Evolutionary conservation across 805 yeast species (phyloP), one percentile per base, ranked within the genome.

Genomic region (Saccharomyces mikatae): DNA sequence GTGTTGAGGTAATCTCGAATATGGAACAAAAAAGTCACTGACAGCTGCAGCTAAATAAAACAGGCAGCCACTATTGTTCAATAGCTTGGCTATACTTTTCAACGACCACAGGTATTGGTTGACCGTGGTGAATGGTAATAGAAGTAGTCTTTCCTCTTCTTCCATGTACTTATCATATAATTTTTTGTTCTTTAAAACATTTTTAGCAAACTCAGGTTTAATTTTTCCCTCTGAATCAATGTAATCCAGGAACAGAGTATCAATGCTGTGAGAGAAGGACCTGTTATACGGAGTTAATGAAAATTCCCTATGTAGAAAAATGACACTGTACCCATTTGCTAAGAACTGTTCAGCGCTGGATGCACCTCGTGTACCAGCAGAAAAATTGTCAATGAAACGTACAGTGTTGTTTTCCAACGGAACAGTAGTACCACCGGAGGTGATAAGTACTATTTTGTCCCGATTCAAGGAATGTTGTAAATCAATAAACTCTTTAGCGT

Each of bases 361-460:
- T 3, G 99, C 96, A 54, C 99, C 99, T 70, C 99, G 81, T 0
- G 97, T 94, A 26, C 99, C 99, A 26, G 98, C 98, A 59, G 94
- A 84, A 69, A 94, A 94, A 66, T 94, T 94, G 71, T 94, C 99
- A 64, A 94, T 90, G 71, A 94, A 94, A 52, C 99, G 74, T 6
- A 94, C 99, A 0, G 99, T 94, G 66, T 94, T 94, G 71, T 90
- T 91, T 65, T 94, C 99, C 60, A 94, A 74, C 0, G 99, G 99
- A 0, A 94, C 99, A 0, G 97, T 92, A 0, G 99, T 94, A 24
- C 99, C 99, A 26, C 99, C 99, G 8, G 92, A 83, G 0, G 99
- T 94, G 2, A 92, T 96, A 48, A 92, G 73, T 0, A 83, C 98
- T 13, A 92, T 80, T 49, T 77, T 80, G 52, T 77, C 74, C 3